A percentile compares a stretch with the other conserved stretches of the same genome.
These are phyloP conservation scores for Voacanga thouarsii DNA, from an alignment of 257 asterid species.

Conservation along the genomic window DNA sequence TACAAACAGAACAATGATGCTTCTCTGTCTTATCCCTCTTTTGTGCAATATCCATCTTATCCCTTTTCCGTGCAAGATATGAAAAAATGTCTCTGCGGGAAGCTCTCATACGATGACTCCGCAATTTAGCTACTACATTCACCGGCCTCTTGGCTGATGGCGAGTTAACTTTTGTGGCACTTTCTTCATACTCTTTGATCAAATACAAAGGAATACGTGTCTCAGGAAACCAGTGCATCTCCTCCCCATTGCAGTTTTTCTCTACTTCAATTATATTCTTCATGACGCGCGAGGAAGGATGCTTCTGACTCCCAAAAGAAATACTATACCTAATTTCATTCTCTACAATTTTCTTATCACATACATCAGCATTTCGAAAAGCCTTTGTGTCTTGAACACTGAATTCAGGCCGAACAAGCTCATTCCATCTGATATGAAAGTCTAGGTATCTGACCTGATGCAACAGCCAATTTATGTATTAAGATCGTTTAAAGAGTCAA, in stretches of 20 bases:
- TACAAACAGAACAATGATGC: conserved; percentile 52
- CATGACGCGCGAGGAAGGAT: conserved; percentile 79
- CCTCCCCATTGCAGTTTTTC: conserved; percentile 49
- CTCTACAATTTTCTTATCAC: conserved; percentile 49
- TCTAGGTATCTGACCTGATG: conserved; percentile 78
- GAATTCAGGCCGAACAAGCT: conserved; percentile 62
- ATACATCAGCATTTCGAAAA: conserved; percentile 67
- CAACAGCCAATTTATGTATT: conserved; percentile 15
- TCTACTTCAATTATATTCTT: conserved; percentile 56
- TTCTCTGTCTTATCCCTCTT: conserved; percentile 8
- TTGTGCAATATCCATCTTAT: conserved; percentile 23
- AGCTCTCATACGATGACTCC: conserved; percentile 39
- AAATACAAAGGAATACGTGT: conserved; percentile 68
- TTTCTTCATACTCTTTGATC: conserved; percentile 69
- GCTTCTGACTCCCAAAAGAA: conserved; percentile 68
- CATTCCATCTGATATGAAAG: conserved; percentile 70
- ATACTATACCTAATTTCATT: conserved; percentile 59
- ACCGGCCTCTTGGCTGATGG: conserved; percentile 26
- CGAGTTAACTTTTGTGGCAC: conserved; percentile 23
- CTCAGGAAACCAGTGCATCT: conserved; percentile 78
- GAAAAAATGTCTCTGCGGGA: conserved; percentile 49
- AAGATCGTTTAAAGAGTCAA: not conserved
- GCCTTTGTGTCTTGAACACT: conserved; percentile 58
- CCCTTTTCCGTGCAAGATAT: conserved; percentile 52
- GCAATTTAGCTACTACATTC: conserved; percentile 40